Base-by-base conservation (phyloP, 2,329 filamentous ascomycete genomes). In the Exophiala dermatitidis region DNA sequence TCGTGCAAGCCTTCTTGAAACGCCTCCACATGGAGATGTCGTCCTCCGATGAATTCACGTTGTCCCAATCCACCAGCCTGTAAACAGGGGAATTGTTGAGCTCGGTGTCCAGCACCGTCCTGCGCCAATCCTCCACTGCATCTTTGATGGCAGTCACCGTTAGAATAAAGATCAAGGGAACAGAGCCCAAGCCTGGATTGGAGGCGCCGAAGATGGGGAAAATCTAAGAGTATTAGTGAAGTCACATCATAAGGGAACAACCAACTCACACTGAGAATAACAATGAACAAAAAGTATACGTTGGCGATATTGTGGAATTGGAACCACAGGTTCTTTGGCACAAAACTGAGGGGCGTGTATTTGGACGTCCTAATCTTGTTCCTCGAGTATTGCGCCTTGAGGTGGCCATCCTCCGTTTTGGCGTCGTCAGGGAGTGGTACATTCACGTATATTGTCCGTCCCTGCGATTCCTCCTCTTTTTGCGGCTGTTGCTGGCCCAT, bases 301-400 rank as follows among this genome's bases (percentile, higher is more conserved):
- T 98, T 98, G 67, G 93, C 93, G 65, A 98, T 86, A 67, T 97
- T 97, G 72, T 98, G 91, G 68, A 98, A 97, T 71, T 98, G 94
- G 61, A 95, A 88, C 83, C 85, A 98, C 66, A 98, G 68, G 71
- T 98, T 97, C 75, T 97, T 97, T 9, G 93, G 93, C 30, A 98
- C 71, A 71, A 98, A 98, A 56, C 88, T 95, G 59, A 98, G 71
- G 5, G 94, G 86, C 5, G 93, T 98, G 71, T 98, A 98, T 72
- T 97, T 98, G 55, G 93, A 88, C 2, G 93, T 98, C 63, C 94
- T 81, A 69, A 98, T 95, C 77, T 98, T 98, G 77, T 98, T 98
- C 62, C 91, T 80, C 46, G 87, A 79, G 69, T 85, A 98, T 26
- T 80, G 75, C 53, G 80, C 76, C 50, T 75, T 69, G 2, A 90